Evolutionary conservation across 2,329 filamentous ascomycete species (phyloP).

Genomic region (Cladophialophora yegresii): DNA sequence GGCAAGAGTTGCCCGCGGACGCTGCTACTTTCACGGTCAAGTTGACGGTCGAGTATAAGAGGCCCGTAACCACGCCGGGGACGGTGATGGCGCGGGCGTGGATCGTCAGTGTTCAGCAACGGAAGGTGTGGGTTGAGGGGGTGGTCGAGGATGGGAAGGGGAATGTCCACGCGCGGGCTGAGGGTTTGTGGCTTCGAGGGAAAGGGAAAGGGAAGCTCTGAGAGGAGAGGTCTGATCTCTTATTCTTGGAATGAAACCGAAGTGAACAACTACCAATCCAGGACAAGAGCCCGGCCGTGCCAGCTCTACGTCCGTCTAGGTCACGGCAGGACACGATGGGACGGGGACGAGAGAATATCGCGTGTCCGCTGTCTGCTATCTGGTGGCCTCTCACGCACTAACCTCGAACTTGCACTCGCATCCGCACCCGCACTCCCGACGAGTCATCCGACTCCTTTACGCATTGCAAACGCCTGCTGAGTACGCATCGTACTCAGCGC

Average conservation of each 20-base stretch:
- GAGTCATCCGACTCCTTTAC: background rate
- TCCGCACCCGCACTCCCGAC: background rate
- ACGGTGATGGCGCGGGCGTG: conserved; percentile 43
- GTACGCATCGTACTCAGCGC: too few species aligned
- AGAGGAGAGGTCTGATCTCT: background rate
- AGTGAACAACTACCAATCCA: too few species aligned
- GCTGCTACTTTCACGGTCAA: conserved; percentile 43
- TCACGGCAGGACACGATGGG: too few species aligned
- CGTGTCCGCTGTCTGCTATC: background rate
- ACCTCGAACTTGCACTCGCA: background rate
- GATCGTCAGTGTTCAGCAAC: conserved; percentile 40
- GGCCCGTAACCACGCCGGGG: conserved; percentile 43
- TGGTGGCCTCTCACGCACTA: background rate
- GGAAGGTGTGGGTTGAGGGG: conserved; percentile 48
- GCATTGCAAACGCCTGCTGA: too few species aligned
- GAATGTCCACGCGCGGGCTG: conserved; percentile 44
- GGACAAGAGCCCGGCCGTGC: too few species aligned
- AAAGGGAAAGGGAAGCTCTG: conserved; percentile 19
- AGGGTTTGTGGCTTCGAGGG: conserved; percentile 46
- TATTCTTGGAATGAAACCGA: background rate
- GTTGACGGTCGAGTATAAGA: conserved; percentile 46
- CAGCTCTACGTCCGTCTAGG: too few species aligned
- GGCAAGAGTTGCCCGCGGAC: conserved; percentile 1
- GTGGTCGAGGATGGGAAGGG: conserved; percentile 44
- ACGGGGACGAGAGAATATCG: background rate